A percentile compares a stretch with the other conserved stretches of the same genome.
phyloP scores from a whole-genome alignment of 768 basidiomycete species.

The Termitomyces eurrhizus region DNA sequence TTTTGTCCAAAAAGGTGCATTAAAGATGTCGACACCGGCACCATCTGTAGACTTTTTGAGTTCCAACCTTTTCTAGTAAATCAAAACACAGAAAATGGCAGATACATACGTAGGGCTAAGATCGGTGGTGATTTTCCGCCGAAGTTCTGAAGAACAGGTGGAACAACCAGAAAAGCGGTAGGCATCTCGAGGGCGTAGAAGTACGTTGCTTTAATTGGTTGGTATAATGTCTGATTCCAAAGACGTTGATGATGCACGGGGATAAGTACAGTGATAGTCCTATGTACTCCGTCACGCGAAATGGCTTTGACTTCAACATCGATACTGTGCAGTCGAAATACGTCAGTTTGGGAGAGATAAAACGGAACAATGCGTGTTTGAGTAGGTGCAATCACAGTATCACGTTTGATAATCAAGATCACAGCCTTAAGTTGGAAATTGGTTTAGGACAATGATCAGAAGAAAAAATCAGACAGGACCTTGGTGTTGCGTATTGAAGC shows the following conservation, averaged over 20 bases:
- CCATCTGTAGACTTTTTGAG: slow-evolving; percentile 51
- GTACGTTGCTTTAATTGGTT: slow-evolving; percentile 53
- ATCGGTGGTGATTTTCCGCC: slow-evolving; percentile 43
- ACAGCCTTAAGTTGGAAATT: slow-evolving; percentile 21
- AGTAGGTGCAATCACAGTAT: slow-evolving; percentile 48
- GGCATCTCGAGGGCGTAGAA: slow-evolving; percentile 53
- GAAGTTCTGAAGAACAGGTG: slow-evolving; percentile 39
- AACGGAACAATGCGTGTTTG: slow-evolving; percentile 64
- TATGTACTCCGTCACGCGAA: slow-evolving; percentile 19
- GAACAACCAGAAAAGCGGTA: slow-evolving; percentile 52
- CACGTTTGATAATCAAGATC: slow-evolving; percentile 22
- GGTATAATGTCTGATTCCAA: slow-evolving; percentile 34
- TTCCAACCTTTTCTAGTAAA: background rate
- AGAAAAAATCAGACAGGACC: slow-evolving; percentile 6
- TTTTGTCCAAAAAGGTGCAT: slow-evolving; percentile 54
- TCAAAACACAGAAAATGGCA: background rate
- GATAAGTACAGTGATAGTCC: slow-evolving; percentile 32
- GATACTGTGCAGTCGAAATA: slow-evolving; percentile 29
- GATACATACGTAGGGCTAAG: slow-evolving; percentile 57
- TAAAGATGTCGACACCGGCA: slow-evolving; percentile 74
- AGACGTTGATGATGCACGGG: slow-evolving; percentile 40
- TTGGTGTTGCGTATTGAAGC: slow-evolving; percentile 15
- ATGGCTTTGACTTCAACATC: slow-evolving; percentile 36
- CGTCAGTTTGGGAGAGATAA: slow-evolving; percentile 35
- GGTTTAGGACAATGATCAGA: background rate